phyloP scores from a whole-genome alignment of 1,139 yeast species.

The Hansenula sp. region DNA sequence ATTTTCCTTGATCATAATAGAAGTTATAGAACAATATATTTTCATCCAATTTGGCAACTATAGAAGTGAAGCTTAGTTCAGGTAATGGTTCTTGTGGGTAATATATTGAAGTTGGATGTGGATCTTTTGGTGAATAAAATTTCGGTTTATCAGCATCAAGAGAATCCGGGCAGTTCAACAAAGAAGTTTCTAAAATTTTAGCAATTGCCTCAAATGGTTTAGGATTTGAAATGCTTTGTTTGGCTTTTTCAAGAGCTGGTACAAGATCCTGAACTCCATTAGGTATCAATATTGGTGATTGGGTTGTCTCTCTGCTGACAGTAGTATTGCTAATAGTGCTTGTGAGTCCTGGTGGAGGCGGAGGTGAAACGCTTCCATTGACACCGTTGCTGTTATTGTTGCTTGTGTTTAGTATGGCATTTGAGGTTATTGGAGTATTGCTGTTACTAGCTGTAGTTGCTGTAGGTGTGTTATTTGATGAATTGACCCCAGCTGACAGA shows the following conservation, averaged over 20 bases:
- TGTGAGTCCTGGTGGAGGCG: slow-evolving; percentile 3
- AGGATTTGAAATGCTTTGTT: slow-evolving; percentile 43
- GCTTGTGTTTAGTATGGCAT: not conserved
- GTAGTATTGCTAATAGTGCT: not conserved
- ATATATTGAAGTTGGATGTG: slow-evolving; percentile 86
- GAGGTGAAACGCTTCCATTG: not conserved
- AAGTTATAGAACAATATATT: slow-evolving; percentile 92
- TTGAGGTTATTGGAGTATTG: slow-evolving; percentile 2
- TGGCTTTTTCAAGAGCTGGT: slow-evolving; percentile 41
- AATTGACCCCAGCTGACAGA: slow-evolving; percentile 41
- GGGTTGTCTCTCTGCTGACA: slow-evolving; percentile 9
- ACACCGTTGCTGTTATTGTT: slow-evolving; percentile 13
- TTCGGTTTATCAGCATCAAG: slow-evolving; percentile 85
- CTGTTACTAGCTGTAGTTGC: slow-evolving; percentile 3
- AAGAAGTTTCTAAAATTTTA: slow-evolving; percentile 58
- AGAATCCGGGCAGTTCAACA: slow-evolving; percentile 90
- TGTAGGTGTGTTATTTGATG: slow-evolving; percentile 21
- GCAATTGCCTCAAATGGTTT: slow-evolving; percentile 55
- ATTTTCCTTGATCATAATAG: slow-evolving; percentile 69
- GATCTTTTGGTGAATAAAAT: slow-evolving; percentile 73
- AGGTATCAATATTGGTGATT: slow-evolving; percentile 9
- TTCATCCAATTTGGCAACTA: slow-evolving; percentile 72
- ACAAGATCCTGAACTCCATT: slow-evolving; percentile 36
- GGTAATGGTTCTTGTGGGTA: slow-evolving; percentile 82
- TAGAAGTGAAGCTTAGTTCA: slow-evolving; percentile 26